phyloP scores from a whole-genome alignment of 352 stramenopile genomes.

The Phytophthora tentaculata region DNA sequence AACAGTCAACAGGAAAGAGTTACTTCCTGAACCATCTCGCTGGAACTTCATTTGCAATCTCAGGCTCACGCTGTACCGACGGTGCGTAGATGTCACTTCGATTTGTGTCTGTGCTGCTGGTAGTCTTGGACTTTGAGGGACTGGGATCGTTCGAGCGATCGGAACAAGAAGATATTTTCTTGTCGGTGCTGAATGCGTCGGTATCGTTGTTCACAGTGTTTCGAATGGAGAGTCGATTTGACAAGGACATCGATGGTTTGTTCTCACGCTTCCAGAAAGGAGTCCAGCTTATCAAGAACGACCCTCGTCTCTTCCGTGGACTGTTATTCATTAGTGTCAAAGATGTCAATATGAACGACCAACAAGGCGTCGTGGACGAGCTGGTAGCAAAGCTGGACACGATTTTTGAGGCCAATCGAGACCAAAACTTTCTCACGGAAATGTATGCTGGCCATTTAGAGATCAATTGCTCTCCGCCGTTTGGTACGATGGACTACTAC shows the following conservation, averaged over 20 bases:
- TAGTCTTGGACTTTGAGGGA: slow-evolving; percentile 81
- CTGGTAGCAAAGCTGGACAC: slow-evolving; percentile 54
- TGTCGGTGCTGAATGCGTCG: slow-evolving; percentile 75
- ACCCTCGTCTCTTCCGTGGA: slow-evolving; percentile 58
- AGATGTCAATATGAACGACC: slow-evolving; percentile 74
- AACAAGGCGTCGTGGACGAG: slow-evolving; percentile 48
- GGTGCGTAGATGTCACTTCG: slow-evolving; percentile 47
- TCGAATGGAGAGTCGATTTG: slow-evolving; percentile 73
- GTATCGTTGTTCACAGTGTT: slow-evolving; percentile 79
- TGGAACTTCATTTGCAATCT: slow-evolving; percentile 69
- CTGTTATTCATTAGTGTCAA: slow-evolving; percentile 71
- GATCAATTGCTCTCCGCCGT: slow-evolving; percentile 72
- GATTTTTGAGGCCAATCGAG: slow-evolving; percentile 48
- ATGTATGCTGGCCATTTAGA: slow-evolving; percentile 67
- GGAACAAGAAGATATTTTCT: slow-evolving; percentile 76
- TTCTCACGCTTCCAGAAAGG: slow-evolving; percentile 74
- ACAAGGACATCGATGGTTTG: slow-evolving; percentile 75
- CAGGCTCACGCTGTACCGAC: slow-evolving; percentile 41
- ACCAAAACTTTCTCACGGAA: slow-evolving; percentile 67
- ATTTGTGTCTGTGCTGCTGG: slow-evolving; percentile 49
- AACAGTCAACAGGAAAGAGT: slow-evolving; percentile 78
- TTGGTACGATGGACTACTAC: slow-evolving; percentile 70
- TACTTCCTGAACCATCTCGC: slow-evolving; percentile 81
- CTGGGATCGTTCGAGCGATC: slow-evolving; percentile 74
- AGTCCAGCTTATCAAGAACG: slow-evolving; percentile 60